phyloP scores from a whole-genome alignment of 768 basidiomycete species.

The Kwoniella newhampshirensis region DNA sequence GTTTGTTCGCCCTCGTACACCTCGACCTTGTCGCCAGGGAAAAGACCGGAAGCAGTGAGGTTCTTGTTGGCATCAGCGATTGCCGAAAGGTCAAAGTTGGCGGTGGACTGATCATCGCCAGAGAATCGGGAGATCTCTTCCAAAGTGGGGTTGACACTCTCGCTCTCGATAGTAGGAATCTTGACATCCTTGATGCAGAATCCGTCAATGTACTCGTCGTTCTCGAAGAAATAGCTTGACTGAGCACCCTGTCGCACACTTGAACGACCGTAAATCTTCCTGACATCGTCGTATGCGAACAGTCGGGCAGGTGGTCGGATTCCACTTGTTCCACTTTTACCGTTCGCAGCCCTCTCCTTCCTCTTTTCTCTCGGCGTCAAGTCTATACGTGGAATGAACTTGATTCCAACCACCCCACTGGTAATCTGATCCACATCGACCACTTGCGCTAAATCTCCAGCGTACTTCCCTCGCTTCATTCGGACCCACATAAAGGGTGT shows the following conservation, averaged over 20 bases:
- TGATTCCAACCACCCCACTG: conserved; percentile 85
- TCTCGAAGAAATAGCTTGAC: conserved; percentile 76
- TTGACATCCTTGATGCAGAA: conserved; percentile 96
- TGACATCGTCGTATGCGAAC: conserved; percentile 86
- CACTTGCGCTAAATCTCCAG: conserved; percentile 92
- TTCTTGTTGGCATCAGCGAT: conserved; percentile 91
- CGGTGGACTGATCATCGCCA: conserved; percentile 64
- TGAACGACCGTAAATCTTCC: conserved; percentile 72
- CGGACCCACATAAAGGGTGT: conserved; percentile 91
- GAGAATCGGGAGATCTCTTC: conserved; percentile 95
- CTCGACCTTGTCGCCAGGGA: conserved; percentile 96
- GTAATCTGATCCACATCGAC: conserved; percentile 84
- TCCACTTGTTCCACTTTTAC: conserved; percentile 51
- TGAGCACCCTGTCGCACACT: conserved; percentile 62
- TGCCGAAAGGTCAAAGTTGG: conserved; percentile 76
- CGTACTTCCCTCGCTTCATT: conserved; percentile 87
- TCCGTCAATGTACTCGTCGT: conserved; percentile 90
- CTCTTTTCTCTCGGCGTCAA: conserved; percentile 88
- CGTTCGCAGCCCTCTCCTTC: conserved; percentile 60
- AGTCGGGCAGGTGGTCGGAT: conserved; percentile 80
- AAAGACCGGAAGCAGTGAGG: conserved; percentile 87
- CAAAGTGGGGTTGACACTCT: conserved; percentile 90
- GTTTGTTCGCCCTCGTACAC: conserved; percentile 96
- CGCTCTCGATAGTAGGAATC: conserved; percentile 56
- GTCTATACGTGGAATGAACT: conserved; percentile 97